Conservation (phyloP, 2,329 filamentous ascomycete genomes). For the Xylaria sp. region DNA sequence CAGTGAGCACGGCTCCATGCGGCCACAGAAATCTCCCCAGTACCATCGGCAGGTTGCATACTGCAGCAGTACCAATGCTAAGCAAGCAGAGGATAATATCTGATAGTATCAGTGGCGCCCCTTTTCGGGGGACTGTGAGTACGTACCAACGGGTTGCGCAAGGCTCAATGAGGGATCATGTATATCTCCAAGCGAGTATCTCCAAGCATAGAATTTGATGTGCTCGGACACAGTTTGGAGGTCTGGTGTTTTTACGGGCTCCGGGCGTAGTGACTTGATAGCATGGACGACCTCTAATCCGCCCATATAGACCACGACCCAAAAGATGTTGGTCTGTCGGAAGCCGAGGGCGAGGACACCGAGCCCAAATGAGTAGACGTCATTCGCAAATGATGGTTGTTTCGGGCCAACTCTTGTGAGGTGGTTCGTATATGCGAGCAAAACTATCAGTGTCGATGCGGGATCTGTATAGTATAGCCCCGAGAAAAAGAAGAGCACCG, state of each 20-base stretch:
- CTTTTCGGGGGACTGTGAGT: background rate
- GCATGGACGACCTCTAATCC: conserved; percentile 61
- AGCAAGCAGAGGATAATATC: conserved; percentile 63
- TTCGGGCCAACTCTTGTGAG: conserved; percentile 50
- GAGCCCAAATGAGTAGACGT: conserved; percentile 54
- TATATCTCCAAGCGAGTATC: conserved; percentile 57
- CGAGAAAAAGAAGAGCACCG: conserved; percentile 94
- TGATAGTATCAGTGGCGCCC: conserved; percentile 34
- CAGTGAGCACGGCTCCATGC: conserved; percentile 64
- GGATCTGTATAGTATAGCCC: conserved; percentile 95
- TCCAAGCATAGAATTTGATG: conserved; percentile 47
- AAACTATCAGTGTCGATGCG: conserved; percentile 75
- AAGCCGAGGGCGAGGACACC: conserved; percentile 75
- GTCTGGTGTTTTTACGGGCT: conserved; percentile 38
- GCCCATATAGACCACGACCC: conserved; percentile 81
- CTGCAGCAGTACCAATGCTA: conserved; percentile 66
- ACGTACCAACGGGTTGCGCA: conserved; percentile 58
- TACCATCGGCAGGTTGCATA: conserved; percentile 54
- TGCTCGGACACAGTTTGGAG: conserved; percentile 44
- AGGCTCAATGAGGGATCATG: conserved; percentile 59
- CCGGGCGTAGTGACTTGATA: conserved; percentile 51
- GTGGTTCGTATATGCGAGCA: conserved; percentile 69
- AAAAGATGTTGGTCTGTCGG: conserved; percentile 96
- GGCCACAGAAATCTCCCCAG: conserved; percentile 58
- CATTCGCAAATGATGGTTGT: conserved; percentile 45